Evolutionary conservation across 257 asterid genomes (phyloP).

Genomic region (Ligustrum vulgare): DNA sequence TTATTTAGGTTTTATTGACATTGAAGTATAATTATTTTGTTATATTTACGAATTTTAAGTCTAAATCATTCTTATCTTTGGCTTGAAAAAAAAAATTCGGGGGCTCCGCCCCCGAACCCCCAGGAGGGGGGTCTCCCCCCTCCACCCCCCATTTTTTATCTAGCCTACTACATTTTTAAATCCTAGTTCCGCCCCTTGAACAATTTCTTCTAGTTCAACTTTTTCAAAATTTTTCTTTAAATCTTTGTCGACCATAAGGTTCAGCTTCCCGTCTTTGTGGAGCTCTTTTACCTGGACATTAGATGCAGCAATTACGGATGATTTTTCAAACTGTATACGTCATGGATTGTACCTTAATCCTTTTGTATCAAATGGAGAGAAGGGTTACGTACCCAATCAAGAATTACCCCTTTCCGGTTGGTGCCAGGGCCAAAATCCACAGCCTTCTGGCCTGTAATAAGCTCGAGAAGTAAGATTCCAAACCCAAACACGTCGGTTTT

Average conservation of each 20-base stretch:
- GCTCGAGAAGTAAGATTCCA: conserved; percentile 86
- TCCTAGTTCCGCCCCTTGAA: too few relatives aligned
- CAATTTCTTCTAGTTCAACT: conserved; percentile 78
- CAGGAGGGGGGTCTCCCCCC: too few relatives aligned
- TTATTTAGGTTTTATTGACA: too few relatives aligned
- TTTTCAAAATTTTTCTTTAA: conserved; percentile 56
- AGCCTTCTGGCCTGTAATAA: conserved; percentile 88
- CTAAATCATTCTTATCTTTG: too few relatives aligned
- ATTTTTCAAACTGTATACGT: neutral
- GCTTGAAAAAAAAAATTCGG: too few relatives aligned
- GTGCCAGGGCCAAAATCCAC: conserved; percentile 79
- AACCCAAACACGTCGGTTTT: conserved; percentile 92
- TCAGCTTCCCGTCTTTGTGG: conserved; percentile 76
- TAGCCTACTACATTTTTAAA: too few relatives aligned
- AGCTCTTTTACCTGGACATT: conserved; percentile 67
- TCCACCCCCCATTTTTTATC: too few relatives aligned
- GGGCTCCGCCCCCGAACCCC: too few relatives aligned
- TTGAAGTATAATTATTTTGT: too few relatives aligned
- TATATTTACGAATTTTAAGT: too few relatives aligned
- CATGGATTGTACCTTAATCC: neutral
- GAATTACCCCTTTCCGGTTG: conserved; percentile 80
- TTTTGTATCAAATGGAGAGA: neutral
- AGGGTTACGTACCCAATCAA: conserved; percentile 63
- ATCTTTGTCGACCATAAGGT: conserved; percentile 69
- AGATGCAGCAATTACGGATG: neutral